Conservation (phyloP, 805 yeast genomes). For the Pichia ethanolica region DNA sequence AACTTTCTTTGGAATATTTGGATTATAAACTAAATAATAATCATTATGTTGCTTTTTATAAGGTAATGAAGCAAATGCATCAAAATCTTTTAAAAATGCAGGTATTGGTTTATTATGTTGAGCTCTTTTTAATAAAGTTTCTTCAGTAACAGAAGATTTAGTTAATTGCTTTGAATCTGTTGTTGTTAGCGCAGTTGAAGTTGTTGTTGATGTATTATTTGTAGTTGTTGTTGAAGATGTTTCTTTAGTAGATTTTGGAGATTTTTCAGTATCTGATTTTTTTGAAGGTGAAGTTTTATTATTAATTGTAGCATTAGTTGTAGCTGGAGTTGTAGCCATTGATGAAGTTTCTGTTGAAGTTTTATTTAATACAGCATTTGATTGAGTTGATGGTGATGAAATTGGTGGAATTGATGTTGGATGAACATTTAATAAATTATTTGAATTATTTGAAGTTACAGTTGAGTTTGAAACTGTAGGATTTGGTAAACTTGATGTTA, state of each 20-base stretch:
- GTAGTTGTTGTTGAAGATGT: background rate
- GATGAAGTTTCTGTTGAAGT: background rate
- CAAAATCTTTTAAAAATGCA: constrained; percentile 73
- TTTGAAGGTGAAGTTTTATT: background rate
- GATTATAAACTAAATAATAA: constrained; percentile 85
- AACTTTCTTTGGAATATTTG: constrained; percentile 64
- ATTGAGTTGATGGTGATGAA: constrained; percentile 19
- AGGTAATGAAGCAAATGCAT: constrained; percentile 66
- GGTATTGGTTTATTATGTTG: constrained; percentile 71
- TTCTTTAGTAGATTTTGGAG: background rate
- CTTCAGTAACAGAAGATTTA: constrained; percentile 12
- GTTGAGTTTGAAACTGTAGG: background rate
- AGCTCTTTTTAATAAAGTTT: constrained; percentile 34
- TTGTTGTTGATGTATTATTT: background rate
- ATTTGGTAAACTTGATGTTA: constrained; percentile 4
- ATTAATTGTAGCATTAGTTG: background rate
- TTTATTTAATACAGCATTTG: constrained; percentile 4
- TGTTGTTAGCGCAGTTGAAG: background rate
- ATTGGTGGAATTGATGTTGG: background rate
- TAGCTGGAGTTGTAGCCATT: constrained; percentile 8
- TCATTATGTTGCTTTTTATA: constrained; percentile 78
- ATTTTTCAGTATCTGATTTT: background rate
- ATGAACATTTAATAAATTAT: background rate
- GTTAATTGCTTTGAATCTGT: background rate
- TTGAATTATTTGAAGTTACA: no score